Percentiles rank a stretch among this genome's conserved stretches.
phyloP scores from a whole-genome alignment of 2,329 filamentous ascomycete genomes.

The Cercospora zeina region DNA sequence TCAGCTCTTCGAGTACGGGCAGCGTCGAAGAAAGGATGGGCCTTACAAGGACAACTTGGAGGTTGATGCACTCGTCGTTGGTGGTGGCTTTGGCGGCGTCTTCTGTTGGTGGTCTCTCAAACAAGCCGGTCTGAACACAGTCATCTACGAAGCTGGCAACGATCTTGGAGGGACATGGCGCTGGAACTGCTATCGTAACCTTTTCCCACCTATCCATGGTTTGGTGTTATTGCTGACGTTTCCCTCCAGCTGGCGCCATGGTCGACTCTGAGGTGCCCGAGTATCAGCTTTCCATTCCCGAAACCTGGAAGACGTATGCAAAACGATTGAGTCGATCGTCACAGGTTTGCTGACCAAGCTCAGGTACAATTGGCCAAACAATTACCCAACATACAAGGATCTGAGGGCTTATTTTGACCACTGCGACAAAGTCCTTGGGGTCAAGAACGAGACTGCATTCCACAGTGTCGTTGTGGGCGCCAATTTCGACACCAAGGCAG shows the following conservation, averaged over 20 bases:
- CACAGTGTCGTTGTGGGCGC: constrained; percentile 58
- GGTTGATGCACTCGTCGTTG: constrained; percentile 38
- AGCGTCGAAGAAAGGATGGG: constrained; percentile 24
- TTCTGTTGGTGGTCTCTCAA: constrained; percentile 39
- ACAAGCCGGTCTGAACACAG: constrained; percentile 36
- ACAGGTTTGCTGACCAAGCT: constrained; percentile 6
- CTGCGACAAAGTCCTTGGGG: constrained; percentile 55
- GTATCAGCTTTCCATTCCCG: constrained; percentile 51
- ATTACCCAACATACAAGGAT: constrained; percentile 41
- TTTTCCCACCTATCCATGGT: constrained; percentile 17
- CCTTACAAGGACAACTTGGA: constrained; percentile 36
- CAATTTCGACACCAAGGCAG: constrained; percentile 51
- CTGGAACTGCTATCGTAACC: constrained; percentile 49
- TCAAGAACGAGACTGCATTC: constrained; percentile 56
- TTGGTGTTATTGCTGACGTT: constrained; percentile 17
- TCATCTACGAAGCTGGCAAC: constrained; percentile 42
- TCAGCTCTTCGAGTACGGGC: constrained; percentile 27
- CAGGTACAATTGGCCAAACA: constrained; percentile 25
- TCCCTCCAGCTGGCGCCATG: constrained; percentile 45
- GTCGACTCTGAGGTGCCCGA: constrained; percentile 52
- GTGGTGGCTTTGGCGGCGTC: constrained; percentile 49
- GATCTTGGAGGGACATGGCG: constrained; percentile 47
- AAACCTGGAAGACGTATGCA: constrained; percentile 48
- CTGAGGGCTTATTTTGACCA: constrained; percentile 61
- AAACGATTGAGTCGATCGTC: not conserved